Base-by-base conservation (phyloP, 192 early-diverging fungal genomes). In the Lunasporangiospora selenospora region DNA sequence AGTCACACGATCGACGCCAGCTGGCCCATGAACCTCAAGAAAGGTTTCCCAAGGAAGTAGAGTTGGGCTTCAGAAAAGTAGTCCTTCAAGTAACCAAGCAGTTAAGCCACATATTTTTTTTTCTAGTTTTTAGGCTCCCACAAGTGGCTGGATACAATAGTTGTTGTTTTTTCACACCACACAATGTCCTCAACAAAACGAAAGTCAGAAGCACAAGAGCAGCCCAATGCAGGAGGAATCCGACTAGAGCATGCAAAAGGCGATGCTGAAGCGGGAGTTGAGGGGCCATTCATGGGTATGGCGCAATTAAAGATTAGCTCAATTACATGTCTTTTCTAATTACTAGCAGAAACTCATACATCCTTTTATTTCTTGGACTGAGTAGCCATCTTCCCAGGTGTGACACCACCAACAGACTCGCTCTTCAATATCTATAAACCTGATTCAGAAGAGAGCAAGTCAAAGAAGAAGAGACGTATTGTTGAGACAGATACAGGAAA, bases 401-500 rank as follows among this genome's bases (percentile, higher is more conserved):
- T 75, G n/a, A 42, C 73, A 6, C 79, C 82, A 37, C 47, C 70
- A 46, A 61, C 61, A 19, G 44, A 67, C 11, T 77, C 67, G n/a
- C 43, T 53, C 6, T 83, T 83, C 48, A 77, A 76, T 33, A 51
- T 63, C 26, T 81, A 79, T 47, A 80, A 70, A 50, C 69, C 69
- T 21, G 53, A 62, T 6, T 27, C 62, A 5, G 54, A 53, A 23
- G 75, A 75, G 13, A 12, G 49, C 3, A 65, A 62, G 40, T 30
- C 31, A 6, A 77, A 77, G 38, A 78, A 71, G 53, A 75, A 61
- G 46, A 69, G 58, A 23, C 76, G 82, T 23, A 77, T 88, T 23
- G 63, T 92, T 3, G 86, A 84, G 36, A 87, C 83, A 38, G 88
- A 92, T 47, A 89, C 84, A 2, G 83, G 88, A 29, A 91, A 91